Percentiles rank a stretch among this genome's conserved stretches.
Evolutionary conservation across 257 asterid genomes (phyloP).

Genomic region (Salvia splendens): DNA sequence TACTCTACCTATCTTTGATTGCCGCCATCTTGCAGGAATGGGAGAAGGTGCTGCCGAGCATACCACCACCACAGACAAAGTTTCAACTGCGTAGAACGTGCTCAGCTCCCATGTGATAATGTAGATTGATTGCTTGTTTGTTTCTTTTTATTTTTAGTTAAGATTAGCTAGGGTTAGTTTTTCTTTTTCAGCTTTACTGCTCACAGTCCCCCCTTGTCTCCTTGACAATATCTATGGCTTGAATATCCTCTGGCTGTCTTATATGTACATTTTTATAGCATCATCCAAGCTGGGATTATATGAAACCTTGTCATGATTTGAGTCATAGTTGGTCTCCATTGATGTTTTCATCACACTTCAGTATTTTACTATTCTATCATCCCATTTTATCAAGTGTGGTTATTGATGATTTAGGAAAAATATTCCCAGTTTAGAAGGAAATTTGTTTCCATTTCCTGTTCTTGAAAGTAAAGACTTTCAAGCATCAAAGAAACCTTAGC

Average conservation of each 20-base stretch:
- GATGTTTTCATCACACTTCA: background rate
- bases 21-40: slow-evolving; percentile 41
- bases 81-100: slow-evolving; percentile 55
- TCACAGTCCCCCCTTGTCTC: background rate
- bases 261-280: slow-evolving; percentile 46
- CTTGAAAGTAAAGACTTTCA: too few species aligned
- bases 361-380: too few species aligned
- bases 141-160: slow-evolving; percentile 4
- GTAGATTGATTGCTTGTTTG: slow-evolving; percentile 26
- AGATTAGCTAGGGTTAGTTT: slow-evolving; percentile 27
- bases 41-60: slow-evolving; percentile 46
- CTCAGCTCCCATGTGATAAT: slow-evolving; percentile 47
- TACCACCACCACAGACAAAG: slow-evolving; percentile 49
- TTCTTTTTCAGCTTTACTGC: too few species aligned
- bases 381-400: too few species aligned
- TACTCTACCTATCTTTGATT: background rate
- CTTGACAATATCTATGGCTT: slow-evolving; percentile 9
- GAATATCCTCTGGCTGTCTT: slow-evolving; percentile 24
- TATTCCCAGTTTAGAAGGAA: too few species aligned
- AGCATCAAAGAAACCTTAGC: background rate
- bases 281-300: slow-evolving; percentile 27
- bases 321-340: background rate
- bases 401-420: too few species aligned
- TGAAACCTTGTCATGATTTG: slow-evolving; percentile 29
- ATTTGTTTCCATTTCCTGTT: too few species aligned